Percentiles rank a stretch among this genome's conserved stretches.
phyloP scores from a whole-genome alignment of 2,329 filamentous ascomycete species.

The Aplosporella prunicola region DNA sequence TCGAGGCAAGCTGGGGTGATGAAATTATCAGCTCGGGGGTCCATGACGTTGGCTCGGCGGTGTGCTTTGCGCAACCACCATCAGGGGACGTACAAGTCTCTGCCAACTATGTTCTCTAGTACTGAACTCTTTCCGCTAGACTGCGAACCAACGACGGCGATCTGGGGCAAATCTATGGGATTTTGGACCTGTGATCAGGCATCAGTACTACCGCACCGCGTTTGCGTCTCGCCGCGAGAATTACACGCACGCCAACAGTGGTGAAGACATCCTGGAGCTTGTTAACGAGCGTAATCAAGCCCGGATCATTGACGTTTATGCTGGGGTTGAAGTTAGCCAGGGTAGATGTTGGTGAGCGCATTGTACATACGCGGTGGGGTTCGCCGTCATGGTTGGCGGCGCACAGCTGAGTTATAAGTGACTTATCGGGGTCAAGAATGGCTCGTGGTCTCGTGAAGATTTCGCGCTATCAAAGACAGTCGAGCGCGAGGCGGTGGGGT shows the following conservation, averaged over 20 bases:
- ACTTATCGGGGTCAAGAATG: too few relatives aligned
- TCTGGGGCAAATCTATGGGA: slow-evolving; percentile 96
- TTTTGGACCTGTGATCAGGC: slow-evolving; percentile 67
- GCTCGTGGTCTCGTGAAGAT: too few relatives aligned
- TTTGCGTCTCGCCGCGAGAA: slow-evolving; percentile 8
- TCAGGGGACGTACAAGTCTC: slow-evolving; percentile 80
- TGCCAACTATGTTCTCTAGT: slow-evolving; percentile 94
- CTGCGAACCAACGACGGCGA: slow-evolving; percentile 95
- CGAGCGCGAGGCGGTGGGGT: slow-evolving; percentile 4
- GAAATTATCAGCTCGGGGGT: slow-evolving; percentile 7
- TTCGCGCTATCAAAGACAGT: neutral
- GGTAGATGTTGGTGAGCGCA: neutral
- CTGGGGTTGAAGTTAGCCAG: slow-evolving; percentile 30
- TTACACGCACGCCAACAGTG: slow-evolving; percentile 66
- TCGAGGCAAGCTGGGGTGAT: slow-evolving; percentile 66
- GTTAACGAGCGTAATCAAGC: slow-evolving; percentile 78
- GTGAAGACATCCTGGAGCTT: slow-evolving; percentile 99
- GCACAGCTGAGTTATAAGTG: too few relatives aligned
- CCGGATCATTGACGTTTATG: slow-evolving; percentile 63
- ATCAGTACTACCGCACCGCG: slow-evolving; percentile 20
- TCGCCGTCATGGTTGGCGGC: slow-evolving; percentile 30
- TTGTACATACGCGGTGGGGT: slow-evolving; percentile 31
- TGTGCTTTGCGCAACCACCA: too few relatives aligned
- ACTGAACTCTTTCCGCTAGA: slow-evolving; percentile 99
- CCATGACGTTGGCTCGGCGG: slow-evolving; percentile 6